Evolutionary conservation across 768 basidiomycete genomes (phyloP), one percentile per base, ranked within the genome.

Genomic region (Rubroboletus satanas): DNA sequence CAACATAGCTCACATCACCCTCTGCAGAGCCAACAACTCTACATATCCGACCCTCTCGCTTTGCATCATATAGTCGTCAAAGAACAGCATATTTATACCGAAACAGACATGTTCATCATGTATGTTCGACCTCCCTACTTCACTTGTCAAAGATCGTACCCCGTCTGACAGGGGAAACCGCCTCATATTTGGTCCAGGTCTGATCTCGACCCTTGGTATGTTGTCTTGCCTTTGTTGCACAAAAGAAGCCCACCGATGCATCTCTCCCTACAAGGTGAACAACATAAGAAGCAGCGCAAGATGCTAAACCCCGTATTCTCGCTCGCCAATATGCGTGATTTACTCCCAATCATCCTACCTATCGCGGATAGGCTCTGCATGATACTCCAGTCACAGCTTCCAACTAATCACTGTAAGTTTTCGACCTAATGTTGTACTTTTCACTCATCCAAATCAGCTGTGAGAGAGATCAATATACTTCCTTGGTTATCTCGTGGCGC

Each of bases 21-120:
- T 35, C 44, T 62, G 28, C 48, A 62, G 65, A 61, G 46, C 26
- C 55, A 65, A 12, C 66, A 71, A 11, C 65, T 77, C 32, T 75
- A 70, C 53, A 55, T 76, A 35, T 70, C 67, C 7, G 76, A 76
- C 37, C 75, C 73, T 5, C 66, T 68, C 28, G 73, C 75, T 10
- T 52, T 77, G 6, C 65, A 74, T 54, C 65, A 74, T 48, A 68
- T 76, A 29, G 47, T 73, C 10, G 66, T 77, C 49, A 75, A 74
- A 49, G 74, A 71, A 45, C 66, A 67, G 31, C 58, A 71, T 45
- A 51, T 74, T 31, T 74, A 69, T 42, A 75, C 76, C 47, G 74
- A 75, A 51, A 70, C 71, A 0, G 64, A 67, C 46, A 66, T 67
- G 57, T 74, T 72, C 55, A 66, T 74, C 56, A 59, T 62, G 72